phyloP scores from a whole-genome alignment of 352 stramenopile genomes.

The Globisporangium irregulare region DNA sequence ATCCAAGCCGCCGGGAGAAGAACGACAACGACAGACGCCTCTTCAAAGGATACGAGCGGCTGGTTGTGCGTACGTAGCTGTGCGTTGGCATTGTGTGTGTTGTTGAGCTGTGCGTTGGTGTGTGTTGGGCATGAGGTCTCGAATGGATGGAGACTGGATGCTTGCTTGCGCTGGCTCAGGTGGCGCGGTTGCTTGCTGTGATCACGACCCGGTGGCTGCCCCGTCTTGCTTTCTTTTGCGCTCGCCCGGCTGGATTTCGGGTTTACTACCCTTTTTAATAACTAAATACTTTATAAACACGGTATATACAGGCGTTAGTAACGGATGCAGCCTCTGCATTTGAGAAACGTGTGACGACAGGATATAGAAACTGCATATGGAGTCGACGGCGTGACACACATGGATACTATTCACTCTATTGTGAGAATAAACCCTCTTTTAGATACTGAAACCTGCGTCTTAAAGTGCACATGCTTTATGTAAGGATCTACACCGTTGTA shows the following conservation, averaged over 20 bases:
- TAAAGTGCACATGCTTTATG: background rate
- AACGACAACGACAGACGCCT: background rate
- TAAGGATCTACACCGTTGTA: background rate
- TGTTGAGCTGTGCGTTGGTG: background rate
- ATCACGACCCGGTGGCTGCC: background rate
- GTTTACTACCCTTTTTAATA: background rate
- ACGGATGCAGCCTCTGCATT: background rate
- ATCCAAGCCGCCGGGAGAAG: background rate
- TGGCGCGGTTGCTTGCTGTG: background rate
- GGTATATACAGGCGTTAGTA: background rate
- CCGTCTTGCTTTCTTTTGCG: constrained; percentile 18
- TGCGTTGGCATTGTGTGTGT: background rate
- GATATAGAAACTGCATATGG: too few relatives aligned
- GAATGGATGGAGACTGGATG: background rate
- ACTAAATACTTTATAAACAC: background rate
- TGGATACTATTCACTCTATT: background rate
- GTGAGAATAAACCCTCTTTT: background rate
- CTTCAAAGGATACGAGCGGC: background rate
- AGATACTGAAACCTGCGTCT: background rate
- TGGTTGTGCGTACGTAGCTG: background rate
- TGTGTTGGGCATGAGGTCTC: background rate
- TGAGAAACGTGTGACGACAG: constrained; percentile 1
- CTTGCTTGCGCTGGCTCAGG: background rate
- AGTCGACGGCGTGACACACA: background rate
- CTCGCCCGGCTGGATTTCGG: background rate